Base-by-base conservation (phyloP, 2,329 filamentous ascomycete genomes). In the Atkinsonella texensis region DNA sequence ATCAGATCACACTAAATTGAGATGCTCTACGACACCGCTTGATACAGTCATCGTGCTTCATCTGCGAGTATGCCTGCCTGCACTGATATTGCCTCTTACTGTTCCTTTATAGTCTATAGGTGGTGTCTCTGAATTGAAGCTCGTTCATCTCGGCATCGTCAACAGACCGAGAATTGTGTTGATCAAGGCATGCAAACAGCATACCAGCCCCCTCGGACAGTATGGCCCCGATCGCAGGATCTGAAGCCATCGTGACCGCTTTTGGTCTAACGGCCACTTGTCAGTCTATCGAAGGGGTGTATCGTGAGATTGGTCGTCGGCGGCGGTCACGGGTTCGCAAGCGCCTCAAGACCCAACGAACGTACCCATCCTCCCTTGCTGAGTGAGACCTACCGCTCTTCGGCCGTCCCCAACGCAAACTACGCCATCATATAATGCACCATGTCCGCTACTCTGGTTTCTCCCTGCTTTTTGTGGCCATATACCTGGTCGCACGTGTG, bases 291-390 rank as follows among this genome's bases (percentile, higher is more conserved):
- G 38, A 51, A 48, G 33, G 23, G 39, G 13, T 40, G 39, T 41
- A 51, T 54, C 44, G 31, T 49, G 48, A 47, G 35, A 43, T 42
- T 44, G 41, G 18, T 10, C 38, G 31, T 52, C 45, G 47, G 23
- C 45, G 47, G 23, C 38, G 20, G 43, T 52, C 48, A 55, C 48
- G 39, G 28, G 31, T 38, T 48, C 43, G 42, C 48, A 52, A 53
- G 53, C 53, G 53, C 54, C 52, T 48, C 47, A 54, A 57, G 57
- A 56, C 59, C 54, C 56, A 57, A 58, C 53, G 52, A 53, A 41
- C 50, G 23, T 44, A 53, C 50, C 49, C 15, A 41, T 49, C 52
- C 59, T 62, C 60, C 60, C 60, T 62, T 62, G 56, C 55, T 28
- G 57, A 53, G 51, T 63, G 61, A 63, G 57, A 62, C 61, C 54